phyloP scores from a whole-genome alignment of 2,329 filamentous ascomycete species.

The Ophiostoma quercus region DNA sequence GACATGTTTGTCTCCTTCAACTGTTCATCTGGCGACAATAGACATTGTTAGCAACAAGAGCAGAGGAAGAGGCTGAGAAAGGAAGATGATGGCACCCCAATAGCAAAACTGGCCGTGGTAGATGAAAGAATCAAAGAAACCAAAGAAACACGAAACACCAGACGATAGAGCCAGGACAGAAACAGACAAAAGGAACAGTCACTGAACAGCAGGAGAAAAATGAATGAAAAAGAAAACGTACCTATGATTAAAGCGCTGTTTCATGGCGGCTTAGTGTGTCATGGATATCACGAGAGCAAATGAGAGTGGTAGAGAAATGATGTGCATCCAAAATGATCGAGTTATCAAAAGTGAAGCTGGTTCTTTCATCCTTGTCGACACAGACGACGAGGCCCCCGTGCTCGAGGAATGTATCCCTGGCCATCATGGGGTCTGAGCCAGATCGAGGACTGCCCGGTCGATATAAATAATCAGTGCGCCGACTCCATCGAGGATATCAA shows the following conservation, averaged over 20 bases:
- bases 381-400: background rate
- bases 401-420: background rate
- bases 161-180: background rate
- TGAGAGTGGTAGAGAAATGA: background rate
- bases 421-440: background rate
- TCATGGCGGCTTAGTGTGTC: background rate
- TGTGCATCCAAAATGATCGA: slow-evolving; percentile 3
- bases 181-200: background rate
- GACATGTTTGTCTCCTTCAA: background rate
- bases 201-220: background rate
- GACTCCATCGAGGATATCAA: background rate
- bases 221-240: background rate
- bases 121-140: background rate
- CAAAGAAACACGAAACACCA: no score
- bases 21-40: background rate
- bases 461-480: background rate
- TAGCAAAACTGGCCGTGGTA: no score
- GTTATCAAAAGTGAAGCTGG: background rate
- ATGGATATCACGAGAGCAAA: background rate
- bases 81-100: no score
- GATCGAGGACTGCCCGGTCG: background rate
- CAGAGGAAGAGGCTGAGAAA: background rate
- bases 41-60: background rate
- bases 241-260: background rate
- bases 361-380: background rate